Evolutionary conservation across 257 asterid genomes (phyloP).

Genomic region (Pogostemon cablin): DNA sequence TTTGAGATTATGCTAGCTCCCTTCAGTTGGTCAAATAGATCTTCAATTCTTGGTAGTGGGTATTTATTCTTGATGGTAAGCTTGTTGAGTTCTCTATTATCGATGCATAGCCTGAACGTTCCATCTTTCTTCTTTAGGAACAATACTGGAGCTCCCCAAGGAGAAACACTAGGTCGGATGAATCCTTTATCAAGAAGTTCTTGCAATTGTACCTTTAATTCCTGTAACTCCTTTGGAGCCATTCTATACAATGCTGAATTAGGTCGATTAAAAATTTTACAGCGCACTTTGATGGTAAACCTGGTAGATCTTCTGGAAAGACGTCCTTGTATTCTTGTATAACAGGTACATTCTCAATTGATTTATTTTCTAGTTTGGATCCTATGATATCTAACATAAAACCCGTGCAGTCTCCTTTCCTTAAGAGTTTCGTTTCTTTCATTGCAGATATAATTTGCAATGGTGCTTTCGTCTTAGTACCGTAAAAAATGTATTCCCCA

Average conservation of each 20-base stretch:
- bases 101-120: neutral
- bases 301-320: neutral
- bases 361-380: too few relatives aligned
- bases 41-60: neutral
- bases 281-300: neutral
- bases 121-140: neutral
- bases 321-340: neutral
- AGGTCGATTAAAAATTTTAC: neutral
- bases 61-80: neutral
- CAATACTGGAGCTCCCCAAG: too few relatives aligned
- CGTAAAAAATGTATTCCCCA: too few relatives aligned
- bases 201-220: neutral
- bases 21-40: neutral
- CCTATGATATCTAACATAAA: too few relatives aligned
- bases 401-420: too few relatives aligned
- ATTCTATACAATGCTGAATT: neutral
- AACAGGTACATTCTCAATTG: neutral
- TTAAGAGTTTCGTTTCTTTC: too few relatives aligned
- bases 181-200: neutral
- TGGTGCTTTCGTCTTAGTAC: too few relatives aligned
- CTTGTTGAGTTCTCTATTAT: neutral
- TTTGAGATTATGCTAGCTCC: neutral
- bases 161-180: too few relatives aligned
- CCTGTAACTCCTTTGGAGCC: neutral
- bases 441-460: too few relatives aligned